These are phyloP conservation scores for Triticum urartu DNA, from an alignment of 176 grass and related monocot genomes.

Conservation along the genomic window DNA sequence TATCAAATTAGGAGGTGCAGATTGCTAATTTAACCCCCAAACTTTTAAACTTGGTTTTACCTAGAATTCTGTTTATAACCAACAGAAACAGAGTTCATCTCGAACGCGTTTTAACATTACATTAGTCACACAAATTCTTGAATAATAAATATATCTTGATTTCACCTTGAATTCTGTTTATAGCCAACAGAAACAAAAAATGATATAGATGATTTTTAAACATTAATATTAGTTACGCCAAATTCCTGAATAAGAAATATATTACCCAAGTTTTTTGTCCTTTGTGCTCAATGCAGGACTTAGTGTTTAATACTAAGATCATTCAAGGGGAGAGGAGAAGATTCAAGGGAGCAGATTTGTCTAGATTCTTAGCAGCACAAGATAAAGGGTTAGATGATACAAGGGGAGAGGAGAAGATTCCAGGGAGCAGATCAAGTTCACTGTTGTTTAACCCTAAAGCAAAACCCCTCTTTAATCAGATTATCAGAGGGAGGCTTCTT, in stretches of 20 bases:
- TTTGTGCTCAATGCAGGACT: background rate
- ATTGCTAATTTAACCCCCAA: background rate
- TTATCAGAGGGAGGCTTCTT: background rate
- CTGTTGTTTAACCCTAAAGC: background rate
- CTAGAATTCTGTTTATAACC: background rate
- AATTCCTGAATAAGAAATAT: background rate
- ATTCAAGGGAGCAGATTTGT: background rate
- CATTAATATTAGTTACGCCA: slow-evolving; percentile 12
- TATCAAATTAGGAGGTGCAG: background rate
- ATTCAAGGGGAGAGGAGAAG: background rate
- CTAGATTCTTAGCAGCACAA: background rate
- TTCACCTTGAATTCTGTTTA: background rate
- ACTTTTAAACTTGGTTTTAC: background rate
- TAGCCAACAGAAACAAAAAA: background rate
- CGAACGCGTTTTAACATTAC: background rate
- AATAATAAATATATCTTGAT: background rate
- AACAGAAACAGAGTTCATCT: background rate
- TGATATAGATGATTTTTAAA: background rate
- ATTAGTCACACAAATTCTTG: background rate
- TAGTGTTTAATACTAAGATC: background rate
- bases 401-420: background rate
- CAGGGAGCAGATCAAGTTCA: background rate
- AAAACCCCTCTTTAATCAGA: slow-evolving; percentile 7
- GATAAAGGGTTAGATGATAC: background rate
- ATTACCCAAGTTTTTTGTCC: background rate